Conservation (phyloP, 495 filamentous ascomycete species). For the Annulohypoxylon stygium region DNA sequence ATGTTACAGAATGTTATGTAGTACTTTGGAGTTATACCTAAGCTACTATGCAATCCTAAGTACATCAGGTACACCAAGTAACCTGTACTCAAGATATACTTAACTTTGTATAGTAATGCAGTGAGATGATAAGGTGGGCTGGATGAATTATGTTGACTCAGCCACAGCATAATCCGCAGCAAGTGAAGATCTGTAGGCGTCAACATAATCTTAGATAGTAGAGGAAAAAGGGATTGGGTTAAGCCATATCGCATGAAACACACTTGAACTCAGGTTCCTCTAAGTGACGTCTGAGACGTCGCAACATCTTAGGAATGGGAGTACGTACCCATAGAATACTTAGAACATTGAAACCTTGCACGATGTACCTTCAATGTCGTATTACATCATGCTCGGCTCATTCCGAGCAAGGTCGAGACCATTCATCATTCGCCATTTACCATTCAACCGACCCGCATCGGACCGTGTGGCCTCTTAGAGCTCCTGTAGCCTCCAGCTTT, state of each 20-base stretch:
- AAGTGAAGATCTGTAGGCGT: not conserved
- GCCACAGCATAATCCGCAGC: constrained; percentile 31
- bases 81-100: not conserved
- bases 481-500: not conserved
- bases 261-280: constrained; percentile 2
- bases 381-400: constrained; percentile 16
- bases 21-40: not conserved
- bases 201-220: not conserved
- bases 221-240: not conserved
- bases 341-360: not conserved
- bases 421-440: not conserved
- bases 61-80: not conserved
- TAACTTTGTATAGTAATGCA: not conserved
- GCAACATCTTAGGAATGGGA: constrained; percentile 1
- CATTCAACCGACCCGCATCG: constrained; percentile 16
- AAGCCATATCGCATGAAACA: constrained; percentile 19
- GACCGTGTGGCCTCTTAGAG: constrained; percentile 24
- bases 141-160: constrained; percentile 16
- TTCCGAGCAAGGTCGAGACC: constrained; percentile 4
- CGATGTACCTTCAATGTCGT: not conserved
- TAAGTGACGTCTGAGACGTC: constrained; percentile 30
- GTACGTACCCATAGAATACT: constrained; percentile 16
- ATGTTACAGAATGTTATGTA: not conserved
- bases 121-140: not conserved
- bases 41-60: constrained; percentile 5